Evolutionary conservation across 345 rosid species (phyloP).

Genomic region (Euclidium syriacum): DNA sequence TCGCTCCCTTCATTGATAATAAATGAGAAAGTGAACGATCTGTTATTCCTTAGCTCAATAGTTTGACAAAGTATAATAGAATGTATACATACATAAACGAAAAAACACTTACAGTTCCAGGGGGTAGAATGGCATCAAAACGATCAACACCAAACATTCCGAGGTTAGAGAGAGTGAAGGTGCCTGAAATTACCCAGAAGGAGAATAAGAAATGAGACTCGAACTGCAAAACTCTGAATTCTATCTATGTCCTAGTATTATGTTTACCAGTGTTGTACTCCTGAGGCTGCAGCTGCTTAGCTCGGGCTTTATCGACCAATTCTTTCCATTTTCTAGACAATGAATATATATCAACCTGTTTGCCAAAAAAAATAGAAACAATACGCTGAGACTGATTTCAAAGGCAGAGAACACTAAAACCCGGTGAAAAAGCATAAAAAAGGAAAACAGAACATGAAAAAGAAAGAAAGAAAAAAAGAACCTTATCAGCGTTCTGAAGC

Average conservation of each 20-base stretch:
- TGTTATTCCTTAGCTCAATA: not conserved
- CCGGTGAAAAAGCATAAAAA: not conserved
- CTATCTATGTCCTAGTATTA: not conserved
- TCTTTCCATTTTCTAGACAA: constrained; percentile 98
- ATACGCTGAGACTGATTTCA: not conserved
- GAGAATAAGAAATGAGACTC: constrained; percentile 1
- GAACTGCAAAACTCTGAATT: not conserved
- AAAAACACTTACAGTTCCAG: constrained; percentile 73
- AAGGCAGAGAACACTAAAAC: not conserved
- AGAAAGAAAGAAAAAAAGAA: constrained; percentile 19
- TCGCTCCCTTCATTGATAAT: constrained; percentile 68
- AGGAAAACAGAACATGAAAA: not conserved
- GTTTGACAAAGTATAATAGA: not conserved
- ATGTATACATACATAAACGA: not conserved
- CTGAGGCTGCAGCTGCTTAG: constrained; percentile 92
- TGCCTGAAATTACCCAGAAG: constrained; percentile 43
- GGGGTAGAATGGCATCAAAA: constrained; percentile 93
- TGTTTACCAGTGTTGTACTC: constrained; percentile 77
- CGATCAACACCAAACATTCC: constrained; percentile 98
- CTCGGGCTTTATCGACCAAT: constrained; percentile 87
- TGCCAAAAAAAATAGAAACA: not conserved
- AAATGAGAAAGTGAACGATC: not conserved
- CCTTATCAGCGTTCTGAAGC: constrained; percentile 98
- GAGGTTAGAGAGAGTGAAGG: constrained; percentile 93
- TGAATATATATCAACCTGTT: constrained; percentile 81